phyloP scores from a whole-genome alignment of 345 rosid species.

The Brassica incana region DNA sequence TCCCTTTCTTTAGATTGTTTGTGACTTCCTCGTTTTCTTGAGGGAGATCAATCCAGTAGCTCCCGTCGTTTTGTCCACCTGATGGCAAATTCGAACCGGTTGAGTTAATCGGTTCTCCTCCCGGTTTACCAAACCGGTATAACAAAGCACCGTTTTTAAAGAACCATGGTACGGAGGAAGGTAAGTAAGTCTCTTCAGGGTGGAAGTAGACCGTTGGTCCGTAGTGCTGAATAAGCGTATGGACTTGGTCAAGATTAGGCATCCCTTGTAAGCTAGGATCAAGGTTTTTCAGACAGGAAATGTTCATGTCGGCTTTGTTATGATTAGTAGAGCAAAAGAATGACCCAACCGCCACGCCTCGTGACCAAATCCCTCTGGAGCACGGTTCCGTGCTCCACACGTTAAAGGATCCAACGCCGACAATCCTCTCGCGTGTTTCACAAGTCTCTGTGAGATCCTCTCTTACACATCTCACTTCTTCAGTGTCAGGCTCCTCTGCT shows the following conservation, averaged over 20 bases:
- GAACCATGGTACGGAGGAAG: constrained; percentile 90
- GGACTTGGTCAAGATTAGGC: constrained; percentile 82
- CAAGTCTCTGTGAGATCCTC: constrained; percentile 78
- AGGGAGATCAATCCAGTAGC: constrained; percentile 87
- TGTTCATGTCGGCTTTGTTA: constrained; percentile 45
- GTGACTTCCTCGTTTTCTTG: constrained; percentile 48
- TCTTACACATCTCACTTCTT: constrained; percentile 76
- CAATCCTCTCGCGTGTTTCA: constrained; percentile 55
- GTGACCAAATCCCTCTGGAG: constrained; percentile 58
- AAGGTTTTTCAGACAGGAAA: constrained; percentile 77
- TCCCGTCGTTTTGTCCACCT: constrained; percentile 75
- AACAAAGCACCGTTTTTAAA: constrained; percentile 85
- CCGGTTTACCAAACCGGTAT: constrained; percentile 42
- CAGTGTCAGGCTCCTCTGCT: constrained; percentile 58
- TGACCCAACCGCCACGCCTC: constrained; percentile 71
- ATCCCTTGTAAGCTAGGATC: constrained; percentile 53
- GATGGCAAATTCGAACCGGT: constrained; percentile 65
- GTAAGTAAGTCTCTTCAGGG: constrained; percentile 80
- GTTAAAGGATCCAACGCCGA: constrained; percentile 49
- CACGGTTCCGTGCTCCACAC: constrained; percentile 71
- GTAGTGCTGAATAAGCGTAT: constrained; percentile 67
- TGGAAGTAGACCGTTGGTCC: constrained; percentile 90
- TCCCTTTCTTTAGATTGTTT: constrained; percentile 49
- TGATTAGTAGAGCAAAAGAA: constrained; percentile 56
- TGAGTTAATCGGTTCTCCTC: constrained; percentile 54